Evolutionary conservation across 202 grass and related monocot genomes (phyloP).

Genomic region (Carex arenaria): DNA sequence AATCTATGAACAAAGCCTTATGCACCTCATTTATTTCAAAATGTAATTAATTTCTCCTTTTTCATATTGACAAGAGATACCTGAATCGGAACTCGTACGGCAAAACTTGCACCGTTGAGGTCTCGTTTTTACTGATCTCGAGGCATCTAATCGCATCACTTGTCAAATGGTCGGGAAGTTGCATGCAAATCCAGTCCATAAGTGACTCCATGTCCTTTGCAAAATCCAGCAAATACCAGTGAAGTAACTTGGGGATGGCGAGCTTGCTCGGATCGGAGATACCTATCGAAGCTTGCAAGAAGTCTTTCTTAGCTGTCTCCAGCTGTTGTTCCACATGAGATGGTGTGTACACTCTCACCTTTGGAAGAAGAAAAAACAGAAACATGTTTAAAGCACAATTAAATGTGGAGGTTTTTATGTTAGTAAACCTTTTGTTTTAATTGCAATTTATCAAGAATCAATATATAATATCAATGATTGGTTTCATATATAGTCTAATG

Average conservation of each 20-base stretch:
- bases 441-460: background rate
- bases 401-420: background rate
- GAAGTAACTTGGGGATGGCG: slow-evolving; percentile 79
- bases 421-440: background rate
- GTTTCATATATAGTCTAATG: too few relatives aligned
- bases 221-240: slow-evolving; percentile 89
- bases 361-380: background rate
- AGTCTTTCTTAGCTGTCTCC: slow-evolving; percentile 76
- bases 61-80: slow-evolving; percentile 63
- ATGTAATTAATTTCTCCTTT: background rate
- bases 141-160: slow-evolving; percentile 40
- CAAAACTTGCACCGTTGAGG: slow-evolving; percentile 44
- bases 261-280: slow-evolving; percentile 54
- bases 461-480: too few relatives aligned
- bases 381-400: background rate
- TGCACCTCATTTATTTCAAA: background rate
- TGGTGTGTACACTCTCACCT: slow-evolving; percentile 91
- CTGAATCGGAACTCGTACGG: slow-evolving; percentile 95
- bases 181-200: slow-evolving; percentile 98
- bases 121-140: slow-evolving; percentile 32
- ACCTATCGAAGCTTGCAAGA: slow-evolving; percentile 62
- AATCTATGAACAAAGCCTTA: slow-evolving; percentile 21
- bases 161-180: slow-evolving; percentile 56
- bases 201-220: slow-evolving; percentile 89
- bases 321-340: slow-evolving; percentile 73